Conservation (phyloP, 164 flowering plant genomes). For the Kingdonia uniflora region DNA sequence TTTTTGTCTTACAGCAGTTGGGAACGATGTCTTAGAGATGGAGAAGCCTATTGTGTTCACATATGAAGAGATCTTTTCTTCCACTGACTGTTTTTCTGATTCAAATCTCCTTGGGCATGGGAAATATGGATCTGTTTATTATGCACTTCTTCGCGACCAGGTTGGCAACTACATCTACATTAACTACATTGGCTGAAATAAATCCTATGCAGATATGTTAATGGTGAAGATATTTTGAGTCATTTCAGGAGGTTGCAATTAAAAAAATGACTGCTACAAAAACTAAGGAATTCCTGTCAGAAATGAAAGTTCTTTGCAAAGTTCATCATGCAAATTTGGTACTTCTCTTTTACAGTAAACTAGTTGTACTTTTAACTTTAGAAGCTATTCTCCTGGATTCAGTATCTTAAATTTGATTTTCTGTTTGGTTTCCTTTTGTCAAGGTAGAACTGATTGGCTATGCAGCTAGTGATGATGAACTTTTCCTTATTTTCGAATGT, state of each 20-base stretch:
- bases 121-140: slow-evolving; percentile 88
- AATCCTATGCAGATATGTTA: not conserved
- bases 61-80: slow-evolving; percentile 57
- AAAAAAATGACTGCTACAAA: slow-evolving; percentile 91
- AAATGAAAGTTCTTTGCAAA: slow-evolving; percentile 85
- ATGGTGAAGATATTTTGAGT: slow-evolving; percentile 6
- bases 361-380: not conserved
- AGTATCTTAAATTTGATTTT: slow-evolving; percentile 20
- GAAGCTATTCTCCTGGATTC: slow-evolving; percentile 4
- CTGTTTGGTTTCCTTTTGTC: slow-evolving; percentile 36
- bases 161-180: slow-evolving; percentile 20
- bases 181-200: not conserved
- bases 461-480: slow-evolving; percentile 73
- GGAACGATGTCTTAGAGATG: slow-evolving; percentile 57
- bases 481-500: slow-evolving; percentile 79
- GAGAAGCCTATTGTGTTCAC: slow-evolving; percentile 83
- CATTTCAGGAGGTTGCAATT: slow-evolving; percentile 75
- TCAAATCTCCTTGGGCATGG: slow-evolving; percentile 88
- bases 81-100: slow-evolving; percentile 82
- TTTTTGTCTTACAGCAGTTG: slow-evolving; percentile 48
- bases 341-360: slow-evolving; percentile 12
- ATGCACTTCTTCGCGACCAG: slow-evolving; percentile 70
- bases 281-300: slow-evolving; percentile 74
- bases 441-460: slow-evolving; percentile 98
- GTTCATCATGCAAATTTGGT: slow-evolving; percentile 97